Conservation (phyloP, 352 stramenopile species). For the Detonula confervacea region DNA sequence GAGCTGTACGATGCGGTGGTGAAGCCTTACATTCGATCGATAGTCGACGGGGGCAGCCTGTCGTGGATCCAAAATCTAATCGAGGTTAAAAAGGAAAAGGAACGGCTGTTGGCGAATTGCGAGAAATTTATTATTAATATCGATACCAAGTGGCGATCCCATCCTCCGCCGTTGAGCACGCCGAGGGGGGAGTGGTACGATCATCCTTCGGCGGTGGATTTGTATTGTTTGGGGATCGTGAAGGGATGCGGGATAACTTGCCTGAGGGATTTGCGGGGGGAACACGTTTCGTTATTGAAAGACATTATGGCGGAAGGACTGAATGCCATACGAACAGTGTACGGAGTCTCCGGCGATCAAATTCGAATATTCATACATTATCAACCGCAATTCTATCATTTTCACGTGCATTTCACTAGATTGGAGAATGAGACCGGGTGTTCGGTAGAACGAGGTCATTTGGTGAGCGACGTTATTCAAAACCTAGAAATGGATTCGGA, state of each 20-base stretch:
- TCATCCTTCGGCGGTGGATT: slow-evolving; percentile 42
- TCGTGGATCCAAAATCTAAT: slow-evolving; percentile 64
- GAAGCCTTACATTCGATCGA: slow-evolving; percentile 51
- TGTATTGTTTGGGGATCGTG: slow-evolving; percentile 66
- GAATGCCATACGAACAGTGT: slow-evolving; percentile 46
- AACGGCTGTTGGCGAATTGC: slow-evolving; percentile 53
- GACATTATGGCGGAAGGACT: slow-evolving; percentile 43
- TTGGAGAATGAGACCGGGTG: slow-evolving; percentile 65
- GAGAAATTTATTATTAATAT: slow-evolving; percentile 64
- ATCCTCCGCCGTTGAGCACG: slow-evolving; percentile 49
- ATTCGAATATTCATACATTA: slow-evolving; percentile 67
- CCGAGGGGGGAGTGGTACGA: slow-evolving; percentile 42
- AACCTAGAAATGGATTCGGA: slow-evolving; percentile 64
- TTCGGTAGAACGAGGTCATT: slow-evolving; percentile 51
- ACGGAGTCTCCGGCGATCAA: slow-evolving; percentile 55
- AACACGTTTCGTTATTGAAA: slow-evolving; percentile 55
- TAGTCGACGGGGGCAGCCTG: slow-evolving; percentile 48
- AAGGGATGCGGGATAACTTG: slow-evolving; percentile 44
- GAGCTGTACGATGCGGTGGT: slow-evolving; percentile 49
- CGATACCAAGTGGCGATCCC: slow-evolving; percentile 69
- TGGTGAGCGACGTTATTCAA: slow-evolving; percentile 64
- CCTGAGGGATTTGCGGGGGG: slow-evolving; percentile 49
- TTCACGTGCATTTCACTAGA: slow-evolving; percentile 69
- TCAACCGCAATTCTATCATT: slow-evolving; percentile 72
- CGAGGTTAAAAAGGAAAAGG: slow-evolving; percentile 58